These are phyloP conservation scores for Ascochyta pisi DNA, from an alignment of 2,329 filamentous ascomycete genomes.

Conservation along the genomic window DNA sequence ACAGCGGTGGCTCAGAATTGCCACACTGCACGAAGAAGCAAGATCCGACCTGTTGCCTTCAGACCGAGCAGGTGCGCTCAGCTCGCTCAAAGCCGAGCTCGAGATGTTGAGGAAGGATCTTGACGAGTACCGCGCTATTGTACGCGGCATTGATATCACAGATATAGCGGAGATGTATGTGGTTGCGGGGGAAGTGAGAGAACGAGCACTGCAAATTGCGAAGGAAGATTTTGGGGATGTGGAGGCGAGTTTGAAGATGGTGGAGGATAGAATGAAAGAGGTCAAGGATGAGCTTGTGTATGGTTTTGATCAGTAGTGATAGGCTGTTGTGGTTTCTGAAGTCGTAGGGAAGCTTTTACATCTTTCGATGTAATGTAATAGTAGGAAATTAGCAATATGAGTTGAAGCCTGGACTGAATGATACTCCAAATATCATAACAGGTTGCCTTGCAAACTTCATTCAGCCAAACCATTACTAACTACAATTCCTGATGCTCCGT, in stretches of 20 bases:
- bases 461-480: not conserved
- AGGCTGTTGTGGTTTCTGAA: no score
- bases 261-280: conserved; percentile 11
- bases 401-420: no score
- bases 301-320: not conserved
- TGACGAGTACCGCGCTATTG: conserved; percentile 11
- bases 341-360: no score
- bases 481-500: conserved; percentile 1
- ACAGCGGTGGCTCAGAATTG: conserved; percentile 4
- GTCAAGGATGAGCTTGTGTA: conserved; percentile 14
- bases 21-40: not conserved
- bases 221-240: conserved; percentile 23
- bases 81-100: conserved; percentile 23
- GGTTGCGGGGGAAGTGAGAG: conserved; percentile 11
- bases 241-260: conserved; percentile 10
- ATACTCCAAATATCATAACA: no score
- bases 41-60: not conserved
- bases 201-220: conserved; percentile 22
- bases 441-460: no score
- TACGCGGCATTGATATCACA: conserved; percentile 12
- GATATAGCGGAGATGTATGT: conserved; percentile 24
- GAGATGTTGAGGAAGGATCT: conserved; percentile 22
- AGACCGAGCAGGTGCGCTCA: conserved; percentile 6
- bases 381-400: no score
- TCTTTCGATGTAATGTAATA: no score